phyloP scores from a whole-genome alignment of 2,329 filamentous ascomycete species.

The Penicillium concentricum region DNA sequence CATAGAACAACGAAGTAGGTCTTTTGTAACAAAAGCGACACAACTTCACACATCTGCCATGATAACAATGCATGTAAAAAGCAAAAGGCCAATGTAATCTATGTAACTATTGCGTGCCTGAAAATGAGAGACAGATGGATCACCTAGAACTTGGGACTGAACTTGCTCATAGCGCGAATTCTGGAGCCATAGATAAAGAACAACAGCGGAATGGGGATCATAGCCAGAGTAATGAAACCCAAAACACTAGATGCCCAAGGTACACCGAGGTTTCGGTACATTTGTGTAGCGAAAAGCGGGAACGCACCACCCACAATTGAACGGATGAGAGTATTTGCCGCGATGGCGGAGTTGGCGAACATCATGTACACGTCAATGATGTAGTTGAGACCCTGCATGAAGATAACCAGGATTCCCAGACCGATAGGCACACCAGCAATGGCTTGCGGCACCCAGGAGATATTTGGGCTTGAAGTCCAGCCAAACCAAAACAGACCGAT shows the following conservation, averaged over 20 bases:
- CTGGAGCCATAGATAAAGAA: constrained; percentile 49
- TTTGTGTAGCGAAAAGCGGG: constrained; percentile 35
- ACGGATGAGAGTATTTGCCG: constrained; percentile 39
- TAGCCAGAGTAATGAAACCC: constrained; percentile 39
- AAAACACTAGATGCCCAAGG: constrained; percentile 42
- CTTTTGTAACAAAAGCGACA: background rate
- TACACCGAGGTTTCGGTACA: constrained; percentile 41
- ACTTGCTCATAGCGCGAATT: constrained; percentile 37
- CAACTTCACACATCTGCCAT: background rate
- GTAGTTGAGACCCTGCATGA: constrained; percentile 46
- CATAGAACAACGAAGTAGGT: background rate
- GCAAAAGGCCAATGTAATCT: background rate
- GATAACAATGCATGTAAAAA: background rate
- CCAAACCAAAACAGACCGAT: constrained; percentile 52
- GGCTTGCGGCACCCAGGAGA: constrained; percentile 49
- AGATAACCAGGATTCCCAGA: constrained; percentile 44
- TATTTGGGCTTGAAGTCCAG: constrained; percentile 46
- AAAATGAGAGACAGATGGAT: background rate
- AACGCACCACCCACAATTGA: constrained; percentile 36
- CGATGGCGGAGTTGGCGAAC: constrained; percentile 42
- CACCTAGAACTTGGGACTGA: constrained; percentile 24
- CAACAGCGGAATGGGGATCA: constrained; percentile 50
- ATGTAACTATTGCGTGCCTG: background rate
- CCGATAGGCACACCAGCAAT: constrained; percentile 47
- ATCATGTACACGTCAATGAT: constrained; percentile 44